Evolutionary conservation across 371 early-diverging fungal genomes (phyloP), one percentile per base, ranked within the genome.

Genomic region (Saksenaea vasiformis): DNA sequence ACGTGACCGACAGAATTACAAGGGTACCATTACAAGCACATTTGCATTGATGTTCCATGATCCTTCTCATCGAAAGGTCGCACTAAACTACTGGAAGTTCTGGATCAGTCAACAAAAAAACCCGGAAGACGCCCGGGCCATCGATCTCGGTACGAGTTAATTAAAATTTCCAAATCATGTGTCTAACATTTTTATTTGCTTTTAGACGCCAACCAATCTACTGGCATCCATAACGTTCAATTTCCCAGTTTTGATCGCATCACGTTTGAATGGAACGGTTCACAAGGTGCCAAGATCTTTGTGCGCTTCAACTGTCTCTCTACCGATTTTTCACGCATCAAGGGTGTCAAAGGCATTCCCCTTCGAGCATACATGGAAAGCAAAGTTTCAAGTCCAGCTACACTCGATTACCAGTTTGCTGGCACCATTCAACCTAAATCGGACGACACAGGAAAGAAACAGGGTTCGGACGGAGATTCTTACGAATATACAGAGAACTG

Each of bases 331-430:
- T 89, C 91, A 17, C 74, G 90, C 14, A 90, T 92, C 72, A 92
- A 93, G 68, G 93, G 93, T 10, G 91, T 93, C 65, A 93, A 92
- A 68, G 93, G 93, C 0, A 91, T 92, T 37, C 91, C 92, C 13
- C 76, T 93, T 60, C 83, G 93, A 5, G 71, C 64, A 24, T 65
- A 64, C 19, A 66, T 79, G 60, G 68, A 72, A 31, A 73, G 72
- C 10, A 44, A 61, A 10, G 28, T 54, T 31, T 9, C 28, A 35
- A 7, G 66, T 47, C 17, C 10, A 15, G 2, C 56, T 26, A 9
- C 15, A 1, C 27, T 3, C 64, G 59, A 54, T 38, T 57, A 37
- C 67, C 69, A 10, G 39, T 54, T 19, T 61, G 66, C 35, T 26
- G 34, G 14, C 44, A 61, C 9, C 54, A 59, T 36, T 41, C 26